Conservation (phyloP, 2,329 filamentous ascomycete species). For the Emericellopsis cladophorae region DNA sequence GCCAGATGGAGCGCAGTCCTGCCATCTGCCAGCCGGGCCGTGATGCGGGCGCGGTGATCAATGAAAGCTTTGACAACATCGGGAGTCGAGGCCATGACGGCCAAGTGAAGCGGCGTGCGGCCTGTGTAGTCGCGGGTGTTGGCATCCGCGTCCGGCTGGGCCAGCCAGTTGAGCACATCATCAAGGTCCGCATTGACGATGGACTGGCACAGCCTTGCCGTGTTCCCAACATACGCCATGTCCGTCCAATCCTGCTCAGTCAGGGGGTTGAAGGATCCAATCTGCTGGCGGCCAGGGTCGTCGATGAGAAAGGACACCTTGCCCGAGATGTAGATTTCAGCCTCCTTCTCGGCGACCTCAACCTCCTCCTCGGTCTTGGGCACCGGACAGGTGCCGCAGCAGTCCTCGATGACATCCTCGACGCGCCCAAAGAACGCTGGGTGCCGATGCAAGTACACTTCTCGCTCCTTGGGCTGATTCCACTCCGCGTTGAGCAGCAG, state of each 20-base stretch:
- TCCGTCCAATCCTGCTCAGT: constrained; percentile 80
- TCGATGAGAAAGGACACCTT: constrained; percentile 64
- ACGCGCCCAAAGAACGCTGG: constrained; percentile 74
- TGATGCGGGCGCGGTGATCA: constrained; percentile 57
- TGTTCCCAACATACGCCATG: constrained; percentile 81
- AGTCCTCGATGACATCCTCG: constrained; percentile 65
- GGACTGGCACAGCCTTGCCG: constrained; percentile 63
- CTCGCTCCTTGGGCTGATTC: constrained; percentile 66
- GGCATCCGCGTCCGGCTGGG: constrained; percentile 54
- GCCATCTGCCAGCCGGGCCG: constrained; percentile 66
- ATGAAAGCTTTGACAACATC: constrained; percentile 62
- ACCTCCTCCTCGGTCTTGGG: constrained; percentile 59
- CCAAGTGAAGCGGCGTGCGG: constrained; percentile 66
- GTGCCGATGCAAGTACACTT: constrained; percentile 69
- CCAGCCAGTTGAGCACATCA: constrained; percentile 56
- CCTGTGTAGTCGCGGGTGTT: constrained; percentile 70
- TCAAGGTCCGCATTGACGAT: constrained; percentile 65
- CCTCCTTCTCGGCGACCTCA: constrained; percentile 57
- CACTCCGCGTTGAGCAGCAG: constrained; percentile 75
- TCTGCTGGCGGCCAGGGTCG: constrained; percentile 65
- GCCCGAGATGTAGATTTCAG: constrained; percentile 65
- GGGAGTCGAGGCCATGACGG: constrained; percentile 53
- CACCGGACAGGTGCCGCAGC: constrained; percentile 66
- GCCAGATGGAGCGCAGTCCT: constrained; percentile 75
- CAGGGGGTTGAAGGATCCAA: constrained; percentile 63